Conservation (phyloP, 305 asterid species). For the Fraxinus xanthoxyloides region DNA sequence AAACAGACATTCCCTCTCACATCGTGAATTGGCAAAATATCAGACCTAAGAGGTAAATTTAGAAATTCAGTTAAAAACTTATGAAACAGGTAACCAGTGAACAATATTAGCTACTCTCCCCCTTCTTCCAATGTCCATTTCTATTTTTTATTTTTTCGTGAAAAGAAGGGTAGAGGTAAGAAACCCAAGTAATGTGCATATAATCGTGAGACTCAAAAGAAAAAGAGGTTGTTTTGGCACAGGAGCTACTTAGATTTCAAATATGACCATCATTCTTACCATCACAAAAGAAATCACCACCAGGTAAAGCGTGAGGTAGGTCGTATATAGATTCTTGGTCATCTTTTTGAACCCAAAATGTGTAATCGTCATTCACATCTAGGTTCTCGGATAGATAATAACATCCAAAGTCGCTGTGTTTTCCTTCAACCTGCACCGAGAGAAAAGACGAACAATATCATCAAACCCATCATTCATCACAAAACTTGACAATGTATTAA, state of each 20-base stretch:
- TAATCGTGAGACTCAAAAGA: conserved; percentile 10
- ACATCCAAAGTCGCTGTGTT: conserved; percentile 55
- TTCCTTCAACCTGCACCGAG: conserved; percentile 75
- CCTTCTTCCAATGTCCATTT: not conserved
- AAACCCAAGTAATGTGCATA: not conserved
- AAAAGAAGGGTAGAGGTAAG: not conserved
- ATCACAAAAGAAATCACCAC: conserved; percentile 40
- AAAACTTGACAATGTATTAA: conserved; percentile 1
- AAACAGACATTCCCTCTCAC: not conserved
- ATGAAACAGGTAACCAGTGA: not conserved
- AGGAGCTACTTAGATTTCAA: conserved; percentile 18
- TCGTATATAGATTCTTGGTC: conserved; percentile 44
- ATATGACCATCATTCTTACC: conserved; percentile 34
- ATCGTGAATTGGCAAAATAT: not conserved
- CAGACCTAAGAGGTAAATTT: not conserved
- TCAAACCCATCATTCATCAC: conserved; percentile 17
- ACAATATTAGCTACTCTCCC: not conserved
- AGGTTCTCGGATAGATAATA: conserved; percentile 92
- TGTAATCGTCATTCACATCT: conserved; percentile 79
- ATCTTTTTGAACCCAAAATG: conserved; percentile 80
- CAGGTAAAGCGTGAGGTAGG: conserved; percentile 61
- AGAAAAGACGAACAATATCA: conserved; percentile 20
- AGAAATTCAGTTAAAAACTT: not conserved
- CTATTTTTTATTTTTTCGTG: not conserved
- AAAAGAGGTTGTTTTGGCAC: conserved; percentile 15